phyloP scores from a whole-genome alignment of 257 asterid species.

The Sherardia arvensis region DNA sequence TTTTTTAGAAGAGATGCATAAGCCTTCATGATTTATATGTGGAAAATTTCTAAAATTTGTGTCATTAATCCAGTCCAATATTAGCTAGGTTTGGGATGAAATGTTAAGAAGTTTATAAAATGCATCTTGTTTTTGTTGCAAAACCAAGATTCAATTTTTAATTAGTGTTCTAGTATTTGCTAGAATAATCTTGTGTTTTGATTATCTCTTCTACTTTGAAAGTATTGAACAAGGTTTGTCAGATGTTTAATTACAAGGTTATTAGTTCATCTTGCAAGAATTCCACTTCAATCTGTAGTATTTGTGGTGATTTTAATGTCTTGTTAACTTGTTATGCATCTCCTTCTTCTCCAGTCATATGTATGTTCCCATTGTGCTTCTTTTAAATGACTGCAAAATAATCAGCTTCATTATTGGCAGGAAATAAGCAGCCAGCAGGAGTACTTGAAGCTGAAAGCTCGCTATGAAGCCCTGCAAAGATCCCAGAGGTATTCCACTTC shows the following conservation, averaged over 20 bases:
- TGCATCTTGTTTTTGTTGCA: not conserved
- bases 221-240: not conserved
- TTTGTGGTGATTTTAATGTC: not conserved
- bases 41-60: no score
- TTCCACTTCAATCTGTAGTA: no score
- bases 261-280: not conserved
- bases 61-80: not conserved
- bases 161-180: no score
- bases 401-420: slow-evolving; percentile 20
- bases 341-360: not conserved
- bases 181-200: no score
- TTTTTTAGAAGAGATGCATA: not conserved
- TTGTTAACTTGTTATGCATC: not conserved
- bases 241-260: not conserved
- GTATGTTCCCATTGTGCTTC: not conserved
- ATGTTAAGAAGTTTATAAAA: not conserved
- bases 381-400: not conserved
- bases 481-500: slow-evolving; percentile 56
- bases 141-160: not conserved
- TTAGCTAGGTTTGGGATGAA: not conserved
- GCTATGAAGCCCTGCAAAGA: slow-evolving; percentile 91
- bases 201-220: no score
- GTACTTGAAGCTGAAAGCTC: slow-evolving; percentile 88
- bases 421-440: slow-evolving; percentile 99
- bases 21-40: not conserved